phyloP scores from a whole-genome alignment of 495 filamentous ascomycete species.

The Aspergillus hancockii region DNA sequence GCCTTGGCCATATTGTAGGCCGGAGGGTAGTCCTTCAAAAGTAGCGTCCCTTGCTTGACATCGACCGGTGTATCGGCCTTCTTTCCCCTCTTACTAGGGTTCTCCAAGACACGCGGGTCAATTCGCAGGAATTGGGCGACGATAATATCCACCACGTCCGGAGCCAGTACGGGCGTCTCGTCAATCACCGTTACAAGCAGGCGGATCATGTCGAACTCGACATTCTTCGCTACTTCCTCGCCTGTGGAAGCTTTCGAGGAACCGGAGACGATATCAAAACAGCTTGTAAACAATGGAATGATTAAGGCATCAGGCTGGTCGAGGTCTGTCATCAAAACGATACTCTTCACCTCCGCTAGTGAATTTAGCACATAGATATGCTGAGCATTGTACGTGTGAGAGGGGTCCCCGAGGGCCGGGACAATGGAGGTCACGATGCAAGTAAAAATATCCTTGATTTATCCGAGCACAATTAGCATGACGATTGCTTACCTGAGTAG shows the following conservation, averaged over 20 bases:
- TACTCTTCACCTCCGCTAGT: conserved; percentile 89
- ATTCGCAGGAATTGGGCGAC: conserved; percentile 93
- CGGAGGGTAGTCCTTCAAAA: conserved; percentile 81
- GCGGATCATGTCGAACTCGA: conserved; percentile 88
- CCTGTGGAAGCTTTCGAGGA: conserved; percentile 70
- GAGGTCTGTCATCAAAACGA: conserved; percentile 90
- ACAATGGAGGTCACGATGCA: conserved; percentile 82
- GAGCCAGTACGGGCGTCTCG: conserved; percentile 76
- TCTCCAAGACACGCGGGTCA: conserved; percentile 59
- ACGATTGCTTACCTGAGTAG: not conserved
- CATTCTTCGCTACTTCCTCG: conserved; percentile 82
- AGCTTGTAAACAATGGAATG: conserved; percentile 75
- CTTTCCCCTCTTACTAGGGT: conserved; percentile 51
- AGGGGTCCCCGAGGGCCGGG: conserved; percentile 82
- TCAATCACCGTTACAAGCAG: conserved; percentile 84
- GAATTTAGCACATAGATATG: conserved; percentile 88
- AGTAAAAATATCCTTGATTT: conserved; percentile 82
- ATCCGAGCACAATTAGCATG: conserved; percentile 10
- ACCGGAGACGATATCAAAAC: conserved; percentile 90
- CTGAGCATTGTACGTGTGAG: conserved; percentile 87
- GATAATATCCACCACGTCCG: conserved; percentile 87
- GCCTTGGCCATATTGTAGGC: conserved; percentile 96
- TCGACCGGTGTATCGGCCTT: conserved; percentile 61
- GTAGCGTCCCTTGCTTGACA: conserved; percentile 74
- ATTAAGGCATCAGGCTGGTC: conserved; percentile 75